A percentile compares a stretch with the other conserved stretches of the same genome.
Evolutionary conservation across 2,329 filamentous ascomycete species (phyloP).

Genomic region (Fusarium guadeloupense): DNA sequence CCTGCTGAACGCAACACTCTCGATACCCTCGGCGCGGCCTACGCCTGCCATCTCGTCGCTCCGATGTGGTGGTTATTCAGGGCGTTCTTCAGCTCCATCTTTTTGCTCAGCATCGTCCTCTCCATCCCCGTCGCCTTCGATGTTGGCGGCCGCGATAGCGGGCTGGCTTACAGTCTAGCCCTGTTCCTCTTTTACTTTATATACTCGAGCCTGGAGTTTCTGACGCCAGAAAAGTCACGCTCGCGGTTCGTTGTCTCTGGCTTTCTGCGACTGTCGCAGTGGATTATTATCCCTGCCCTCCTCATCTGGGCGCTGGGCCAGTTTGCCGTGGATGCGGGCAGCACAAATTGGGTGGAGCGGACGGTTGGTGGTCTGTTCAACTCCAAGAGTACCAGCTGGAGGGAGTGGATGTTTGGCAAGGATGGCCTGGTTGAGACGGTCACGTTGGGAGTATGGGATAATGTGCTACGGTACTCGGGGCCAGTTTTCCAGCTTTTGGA

Average conservation of each 20-base stretch:
- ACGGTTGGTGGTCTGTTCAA: slow-evolving; percentile 75
- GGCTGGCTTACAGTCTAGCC: slow-evolving; percentile 90
- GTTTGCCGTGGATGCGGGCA: slow-evolving; percentile 89
- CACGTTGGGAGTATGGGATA: slow-evolving; percentile 89
- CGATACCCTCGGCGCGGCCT: slow-evolving; percentile 40
- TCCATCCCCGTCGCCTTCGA: slow-evolving; percentile 98
- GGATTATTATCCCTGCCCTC: slow-evolving; percentile 83
- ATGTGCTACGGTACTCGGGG: slow-evolving; percentile 85
- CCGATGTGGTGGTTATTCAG: slow-evolving; percentile 86
- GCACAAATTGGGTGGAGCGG: slow-evolving; percentile 80
- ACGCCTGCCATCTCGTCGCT: slow-evolving; percentile 45
- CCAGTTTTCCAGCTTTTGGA: slow-evolving; percentile 94
- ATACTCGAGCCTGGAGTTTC: slow-evolving; percentile 81
- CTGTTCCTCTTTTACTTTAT: slow-evolving; percentile 91
- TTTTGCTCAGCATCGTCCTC: slow-evolving; percentile 91
- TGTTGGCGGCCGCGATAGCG: slow-evolving; percentile 93
- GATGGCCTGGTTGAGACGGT: slow-evolving; percentile 82
- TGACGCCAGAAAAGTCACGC: slow-evolving; percentile 80
- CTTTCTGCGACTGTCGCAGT: slow-evolving; percentile 80
- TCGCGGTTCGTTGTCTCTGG: slow-evolving; percentile 77
- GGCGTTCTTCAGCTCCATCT: slow-evolving; percentile 80
- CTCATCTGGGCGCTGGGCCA: slow-evolving; percentile 96
- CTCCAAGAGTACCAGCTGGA: slow-evolving; percentile 70
- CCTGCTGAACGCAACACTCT: slow-evolving; percentile 21
- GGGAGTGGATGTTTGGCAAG: slow-evolving; percentile 88